Base-by-base conservation (phyloP, 2,329 filamentous ascomycete genomes). In the Endocalyx cinctus region DNA sequence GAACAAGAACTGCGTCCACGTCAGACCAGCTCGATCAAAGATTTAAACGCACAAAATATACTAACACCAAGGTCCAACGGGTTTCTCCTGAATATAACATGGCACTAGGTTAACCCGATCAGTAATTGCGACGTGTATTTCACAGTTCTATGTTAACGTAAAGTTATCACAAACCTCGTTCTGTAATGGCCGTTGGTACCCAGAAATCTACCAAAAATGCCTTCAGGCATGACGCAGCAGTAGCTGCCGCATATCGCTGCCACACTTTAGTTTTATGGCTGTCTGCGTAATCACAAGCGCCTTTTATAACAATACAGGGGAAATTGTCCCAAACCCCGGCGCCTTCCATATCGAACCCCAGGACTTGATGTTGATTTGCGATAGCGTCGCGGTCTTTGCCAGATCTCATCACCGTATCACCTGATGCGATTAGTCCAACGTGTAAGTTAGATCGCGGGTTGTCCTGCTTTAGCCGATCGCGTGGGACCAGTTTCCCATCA, bases 401-500 rank as follows among this genome's bases (percentile, higher is more conserved):
- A 10, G 57, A 58, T 27, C 62, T 65, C 38, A 70, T 60, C 2
- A 69, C 59, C 2, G 47, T 51, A 30, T 68, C 56, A 11, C 55
- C 61, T 1, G 61, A 66, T 4, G 52, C 64, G 3, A 68, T 52
- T 0, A 40, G 33, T 0, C 65, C 64, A 18, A 67, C 45, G 29
- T 63, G 58, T 0, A 67, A 36, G 0, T 10, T 37, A 19, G 55
- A 54, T n/a, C 16, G 22, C 13, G 19, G 25, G 12, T 19, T 37
- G 10, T 40, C 38, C n/a, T 35, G 33, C 8, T 36, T 33, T 6
- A 41, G 40, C 6, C 35, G 37, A 12, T 35, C 17, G 14, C 49
- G 50, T 5, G 46, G 44, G 15, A 55, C 57, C 43, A 65, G 5
- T 25, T 38, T 15, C 28, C 29, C n/a, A n/a, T n/a, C n/a, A n/a